Conservation (phyloP, 2,329 filamentous ascomycete species). For the Thermoascus crustaceus region DNA sequence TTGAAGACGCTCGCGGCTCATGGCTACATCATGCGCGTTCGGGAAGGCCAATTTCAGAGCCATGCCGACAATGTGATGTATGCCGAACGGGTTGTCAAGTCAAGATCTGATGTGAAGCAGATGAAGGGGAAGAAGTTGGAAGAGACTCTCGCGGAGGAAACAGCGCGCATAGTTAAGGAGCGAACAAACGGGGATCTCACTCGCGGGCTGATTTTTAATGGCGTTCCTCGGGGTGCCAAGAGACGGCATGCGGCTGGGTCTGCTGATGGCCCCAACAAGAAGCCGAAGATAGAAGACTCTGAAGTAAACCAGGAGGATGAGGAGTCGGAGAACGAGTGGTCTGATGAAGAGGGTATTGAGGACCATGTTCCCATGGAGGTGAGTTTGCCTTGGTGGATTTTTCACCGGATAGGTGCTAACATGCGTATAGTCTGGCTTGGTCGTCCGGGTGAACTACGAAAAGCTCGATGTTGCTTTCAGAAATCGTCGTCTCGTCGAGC, state of each 20-base stretch:
- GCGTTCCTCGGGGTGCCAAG: slow-evolving; percentile 27
- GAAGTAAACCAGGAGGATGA: slow-evolving; percentile 21
- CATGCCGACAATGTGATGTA: slow-evolving; percentile 32
- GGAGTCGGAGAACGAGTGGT: slow-evolving; percentile 28
- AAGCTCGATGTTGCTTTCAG: slow-evolving; percentile 77
- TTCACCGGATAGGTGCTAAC: slow-evolving; percentile 12
- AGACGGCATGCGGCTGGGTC: slow-evolving; percentile 18
- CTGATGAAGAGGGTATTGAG: slow-evolving; percentile 27
- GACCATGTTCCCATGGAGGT: slow-evolving; percentile 32
- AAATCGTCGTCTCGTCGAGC: slow-evolving; percentile 65
- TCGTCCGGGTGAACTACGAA: slow-evolving; percentile 74
- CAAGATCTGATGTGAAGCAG: slow-evolving; percentile 21
- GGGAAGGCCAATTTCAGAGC: slow-evolving; percentile 35
- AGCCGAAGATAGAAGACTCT: slow-evolving; percentile 18
- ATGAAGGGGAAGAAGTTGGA: slow-evolving; percentile 34
- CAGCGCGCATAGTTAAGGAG: slow-evolving; percentile 23
- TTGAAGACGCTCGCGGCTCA: slow-evolving; percentile 33
- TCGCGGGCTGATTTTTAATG: slow-evolving; percentile 22
- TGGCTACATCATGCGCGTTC: slow-evolving; percentile 33
- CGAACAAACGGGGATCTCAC: slow-evolving; percentile 29
- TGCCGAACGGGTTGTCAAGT: slow-evolving; percentile 25
- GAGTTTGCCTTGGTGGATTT: slow-evolving; percentile 8
- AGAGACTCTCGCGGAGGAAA: slow-evolving; percentile 22
- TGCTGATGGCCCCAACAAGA: slow-evolving; percentile 13
- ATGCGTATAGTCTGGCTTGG: slow-evolving; percentile 55